Conservation (phyloP, 192 early-diverging fungal genomes). For the Rhizophlyctis rosea region DNA sequence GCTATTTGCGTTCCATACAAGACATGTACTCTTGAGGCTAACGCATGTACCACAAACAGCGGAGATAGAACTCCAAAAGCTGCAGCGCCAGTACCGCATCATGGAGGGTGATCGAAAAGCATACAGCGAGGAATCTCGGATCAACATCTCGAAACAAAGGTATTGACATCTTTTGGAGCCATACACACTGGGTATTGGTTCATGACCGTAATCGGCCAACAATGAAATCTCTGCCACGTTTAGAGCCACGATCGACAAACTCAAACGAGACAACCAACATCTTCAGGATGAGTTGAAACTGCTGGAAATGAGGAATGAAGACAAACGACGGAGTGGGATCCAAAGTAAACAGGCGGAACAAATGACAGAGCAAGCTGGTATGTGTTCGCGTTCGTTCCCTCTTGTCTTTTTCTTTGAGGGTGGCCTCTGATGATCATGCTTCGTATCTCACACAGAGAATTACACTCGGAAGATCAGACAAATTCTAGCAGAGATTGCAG, state of each 20-base stretch:
- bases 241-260: slow-evolving; percentile 50
- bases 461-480: slow-evolving; percentile 38
- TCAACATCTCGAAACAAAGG: slow-evolving; percentile 56
- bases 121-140: slow-evolving; percentile 53
- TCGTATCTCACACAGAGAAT: slow-evolving; percentile 22
- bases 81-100: slow-evolving; percentile 54
- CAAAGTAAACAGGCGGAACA: slow-evolving; percentile 48
- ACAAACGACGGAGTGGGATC: slow-evolving; percentile 38
- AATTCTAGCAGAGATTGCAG: slow-evolving; percentile 35
- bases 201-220: too few relatives aligned
- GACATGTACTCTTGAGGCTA: not conserved
- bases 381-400: not conserved
- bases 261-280: slow-evolving; percentile 49
- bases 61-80: slow-evolving; percentile 53
- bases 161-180: slow-evolving; percentile 6
- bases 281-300: slow-evolving; percentile 47
- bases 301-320: slow-evolving; percentile 48
- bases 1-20: not conserved
- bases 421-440: not conserved
- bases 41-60: too few relatives aligned
- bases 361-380: slow-evolving; percentile 54
- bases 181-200: too few relatives aligned
- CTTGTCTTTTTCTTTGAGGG: not conserved
- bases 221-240: slow-evolving; percentile 4
- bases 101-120: slow-evolving; percentile 61